Base-by-base conservation (phyloP, 192 early-diverging fungal species). In the Podila clonocystis region DNA sequence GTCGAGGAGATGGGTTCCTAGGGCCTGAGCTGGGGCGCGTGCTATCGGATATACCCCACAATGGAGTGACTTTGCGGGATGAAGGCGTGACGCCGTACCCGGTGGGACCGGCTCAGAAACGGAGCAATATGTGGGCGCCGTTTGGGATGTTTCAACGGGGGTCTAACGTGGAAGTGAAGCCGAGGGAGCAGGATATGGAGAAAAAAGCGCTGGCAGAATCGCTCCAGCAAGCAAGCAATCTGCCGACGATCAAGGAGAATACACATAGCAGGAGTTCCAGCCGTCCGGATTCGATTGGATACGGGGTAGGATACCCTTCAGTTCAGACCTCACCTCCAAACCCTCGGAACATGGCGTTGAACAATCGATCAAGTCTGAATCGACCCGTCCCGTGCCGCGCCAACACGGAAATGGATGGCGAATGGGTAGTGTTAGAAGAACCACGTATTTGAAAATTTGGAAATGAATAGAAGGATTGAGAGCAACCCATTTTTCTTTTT, bases 321-420 rank as follows among this genome's bases (percentile, higher is more conserved):
- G 15, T 1, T 33, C 2, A 63, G 3, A 24, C 62, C n/a, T 24
- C 62, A 4, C 1, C n/a, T 2, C n/a, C 31, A 63, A 19, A 19
- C 30, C 2, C 22, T 19, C 17, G 2, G 9, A 12, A 22, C 13
- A n/a, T 45, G 22, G 30, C 4, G 6, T 34, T 45, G 34, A n/a
- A 34, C 28, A 28, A 11, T 50, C 22, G 9, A 29, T 19, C 9
- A 26, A 50, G 49, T 50, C 63, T 5, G 26, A 8, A 6, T 1
- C 31, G 63, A 26, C 63, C 63, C 9, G 9, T 24, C 8, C 63
- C 63, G 50, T 41, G 50, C 9, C 63, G 63, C 9, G n/a, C n/a
- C 15, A 65, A 65, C 28, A 65, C 63, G 5, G 63, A 48, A 13
- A 65, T 65, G 63, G 63, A 65, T 65, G 63, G 63, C 11, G 63